A percentile compares a stretch with the other conserved stretches of the same genome.
Evolutionary conservation across 192 early-diverging fungal genomes (phyloP).

Genomic region (Umbelopsis vinacea): DNA sequence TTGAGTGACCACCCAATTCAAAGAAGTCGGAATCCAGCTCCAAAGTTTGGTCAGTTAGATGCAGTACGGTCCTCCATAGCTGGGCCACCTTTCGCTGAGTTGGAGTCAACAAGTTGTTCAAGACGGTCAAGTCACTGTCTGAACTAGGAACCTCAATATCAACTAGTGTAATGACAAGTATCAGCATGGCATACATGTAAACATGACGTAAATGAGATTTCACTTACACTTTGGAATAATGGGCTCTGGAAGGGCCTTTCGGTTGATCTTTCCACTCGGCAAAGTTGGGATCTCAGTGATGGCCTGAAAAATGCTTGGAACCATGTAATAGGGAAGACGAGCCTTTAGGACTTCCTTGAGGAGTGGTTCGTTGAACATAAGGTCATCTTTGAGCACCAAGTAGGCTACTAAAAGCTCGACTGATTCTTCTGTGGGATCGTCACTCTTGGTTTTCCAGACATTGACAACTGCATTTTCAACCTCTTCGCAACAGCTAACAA

Average conservation of each 20-base stretch:
- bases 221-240: constrained; percentile 4
- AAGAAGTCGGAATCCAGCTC: constrained; percentile 30
- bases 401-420: constrained; percentile 5
- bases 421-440: constrained; percentile 32
- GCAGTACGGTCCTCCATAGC: constrained; percentile 3
- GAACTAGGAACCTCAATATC: background rate
- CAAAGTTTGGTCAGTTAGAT: constrained; percentile 19
- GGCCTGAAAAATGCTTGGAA: constrained; percentile 50
- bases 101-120: background rate
- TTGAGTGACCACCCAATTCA: constrained; percentile 29
- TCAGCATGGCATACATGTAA: background rate
- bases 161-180: background rate
- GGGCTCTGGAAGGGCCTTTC: constrained; percentile 36
- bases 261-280: constrained; percentile 38
- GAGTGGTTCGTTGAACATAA: background rate
- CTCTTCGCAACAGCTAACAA: constrained; percentile 33
- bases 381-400: background rate
- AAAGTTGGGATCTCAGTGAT: constrained; percentile 34
- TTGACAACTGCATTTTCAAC: constrained; percentile 33
- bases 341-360: constrained; percentile 45
- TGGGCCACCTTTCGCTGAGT: background rate
- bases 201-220: background rate
- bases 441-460: constrained; percentile 46
- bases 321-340: constrained; percentile 67
- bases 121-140: background rate